Percentiles rank a stretch among this genome's conserved stretches.
Conservation (phyloP, 2,329 filamentous ascomycete genomes). For the Colletotrichum sp. region DNA sequence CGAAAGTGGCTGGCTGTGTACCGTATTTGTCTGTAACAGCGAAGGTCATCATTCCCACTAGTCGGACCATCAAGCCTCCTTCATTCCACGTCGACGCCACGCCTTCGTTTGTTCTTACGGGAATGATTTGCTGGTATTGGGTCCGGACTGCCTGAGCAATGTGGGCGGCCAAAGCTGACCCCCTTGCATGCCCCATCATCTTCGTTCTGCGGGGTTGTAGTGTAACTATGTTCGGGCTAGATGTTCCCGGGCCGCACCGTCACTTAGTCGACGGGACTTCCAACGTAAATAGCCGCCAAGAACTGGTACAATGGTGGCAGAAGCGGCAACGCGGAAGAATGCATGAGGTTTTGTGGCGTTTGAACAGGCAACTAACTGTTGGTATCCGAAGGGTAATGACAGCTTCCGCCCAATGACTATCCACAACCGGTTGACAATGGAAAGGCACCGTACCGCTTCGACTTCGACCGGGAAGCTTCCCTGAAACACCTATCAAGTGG, state of each 20-base stretch:
- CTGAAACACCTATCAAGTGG: neutral
- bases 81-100: neutral
- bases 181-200: neutral
- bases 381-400: neutral
- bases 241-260: neutral
- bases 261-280: neutral
- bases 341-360: neutral
- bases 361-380: neutral
- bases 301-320: neutral
- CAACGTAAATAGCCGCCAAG: neutral
- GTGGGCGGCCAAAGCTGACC: neutral
- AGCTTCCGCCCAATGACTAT: neutral
- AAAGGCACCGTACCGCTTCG: neutral
- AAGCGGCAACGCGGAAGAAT: neutral
- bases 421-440: neutral
- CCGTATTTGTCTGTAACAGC: neutral
- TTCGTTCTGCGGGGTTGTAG: neutral
- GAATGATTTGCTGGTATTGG: neutral
- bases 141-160: neutral
- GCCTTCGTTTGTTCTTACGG: neutral
- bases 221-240: neutral
- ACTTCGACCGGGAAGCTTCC: neutral
- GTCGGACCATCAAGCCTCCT: neutral
- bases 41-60: neutral
- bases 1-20: neutral